A percentile compares a stretch with the other conserved stretches of the same genome.
These are phyloP conservation scores for Tricholoma furcatifolium DNA, from an alignment of 768 basidiomycete genomes.

Conservation along the genomic window DNA sequence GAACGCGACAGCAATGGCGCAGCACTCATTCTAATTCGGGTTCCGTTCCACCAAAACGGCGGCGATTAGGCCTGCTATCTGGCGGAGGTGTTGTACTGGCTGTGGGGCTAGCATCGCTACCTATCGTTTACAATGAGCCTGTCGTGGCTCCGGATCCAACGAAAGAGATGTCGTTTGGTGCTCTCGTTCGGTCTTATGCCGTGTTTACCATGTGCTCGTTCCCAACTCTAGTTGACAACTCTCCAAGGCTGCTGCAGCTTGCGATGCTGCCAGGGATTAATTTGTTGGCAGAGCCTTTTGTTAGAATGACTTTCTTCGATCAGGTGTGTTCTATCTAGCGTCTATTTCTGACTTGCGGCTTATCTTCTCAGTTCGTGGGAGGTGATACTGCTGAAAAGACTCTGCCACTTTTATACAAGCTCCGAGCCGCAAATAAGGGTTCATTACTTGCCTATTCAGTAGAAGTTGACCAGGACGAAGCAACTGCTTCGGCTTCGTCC, in stretches of 20 bases:
- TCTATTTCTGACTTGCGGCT: neutral
- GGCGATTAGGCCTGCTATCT: conserved; percentile 6
- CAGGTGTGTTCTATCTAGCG: conserved; percentile 48
- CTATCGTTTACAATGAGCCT: conserved; percentile 15
- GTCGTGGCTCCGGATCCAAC: conserved; percentile 8
- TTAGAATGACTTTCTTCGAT: conserved; percentile 81
- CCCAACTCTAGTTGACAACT: conserved; percentile 71
- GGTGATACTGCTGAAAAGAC: conserved; percentile 77
- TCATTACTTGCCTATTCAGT: conserved; percentile 82
- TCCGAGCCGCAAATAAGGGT: conserved; percentile 72
- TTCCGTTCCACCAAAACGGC: neutral
- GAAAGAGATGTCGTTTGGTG: conserved; percentile 25
- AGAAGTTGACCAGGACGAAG: conserved; percentile 70
- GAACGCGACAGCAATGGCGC: conserved; percentile 9
- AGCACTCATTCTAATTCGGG: conserved; percentile 5
- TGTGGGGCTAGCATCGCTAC: conserved; percentile 14
- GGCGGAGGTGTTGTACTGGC: conserved; percentile 15
- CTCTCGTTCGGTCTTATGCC: conserved; percentile 69
- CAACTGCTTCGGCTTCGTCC: conserved; percentile 26
- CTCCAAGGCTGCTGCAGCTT: conserved; percentile 63
- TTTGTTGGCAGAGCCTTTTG: conserved; percentile 62
- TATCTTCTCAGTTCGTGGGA: conserved; percentile 70
- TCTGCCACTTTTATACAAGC: conserved; percentile 57
- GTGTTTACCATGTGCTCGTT: conserved; percentile 83
- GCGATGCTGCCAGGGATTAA: conserved; percentile 57